Base-by-base conservation (phyloP, 2,329 filamentous ascomycete genomes). In the Coniochaeta sp. region DNA sequence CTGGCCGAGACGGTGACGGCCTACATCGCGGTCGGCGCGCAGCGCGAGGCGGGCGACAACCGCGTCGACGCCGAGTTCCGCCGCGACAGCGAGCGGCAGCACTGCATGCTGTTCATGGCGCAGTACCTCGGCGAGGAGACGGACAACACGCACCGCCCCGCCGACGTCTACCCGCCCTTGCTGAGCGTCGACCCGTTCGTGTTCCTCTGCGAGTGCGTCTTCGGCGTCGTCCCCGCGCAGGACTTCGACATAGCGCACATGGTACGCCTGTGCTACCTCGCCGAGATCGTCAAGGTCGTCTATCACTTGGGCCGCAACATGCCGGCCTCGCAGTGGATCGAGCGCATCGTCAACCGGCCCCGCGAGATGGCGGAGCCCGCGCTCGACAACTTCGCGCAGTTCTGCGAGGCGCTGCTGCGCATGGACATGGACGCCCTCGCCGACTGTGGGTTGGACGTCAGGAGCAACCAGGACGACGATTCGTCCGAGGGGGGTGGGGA, bases 1-100 rank as follows among this genome's bases (percentile, higher is more conserved):
- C 78, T 98, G 26, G 88, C 91, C 1, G 95, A 97, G 75, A 98
- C 93, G 1, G 89, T 90, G 1, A 85, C 89, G 32, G 93, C 93
- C 0, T 98, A 95, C 72, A 83, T 93, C 59, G 84, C 91, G 1
- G 80, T 96, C 61, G 90, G 91, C 1, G 85, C 86, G 4, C 80
- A 93, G 47, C 81, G 85, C 57, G 79, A 82, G 22, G 79, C 77
- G 3, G 81, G 82, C 0, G 80, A 84, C 8, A 88, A 83, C 63
- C 81, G 79, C 62, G 84, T 90, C 14, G 82, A 84, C 56, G 76
- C 75, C 55, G 90, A 95, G 69, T 90, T 90, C 68, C 78, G 77
- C 61, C 78, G 80, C 54, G 86, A 89, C 62, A 87, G 88, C 67
- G 83, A 88, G 63, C 81, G 87, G 55, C 91, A 96, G 71, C 81